Conservation (phyloP, 106 monocot species). For the Dendrobium nobile region DNA sequence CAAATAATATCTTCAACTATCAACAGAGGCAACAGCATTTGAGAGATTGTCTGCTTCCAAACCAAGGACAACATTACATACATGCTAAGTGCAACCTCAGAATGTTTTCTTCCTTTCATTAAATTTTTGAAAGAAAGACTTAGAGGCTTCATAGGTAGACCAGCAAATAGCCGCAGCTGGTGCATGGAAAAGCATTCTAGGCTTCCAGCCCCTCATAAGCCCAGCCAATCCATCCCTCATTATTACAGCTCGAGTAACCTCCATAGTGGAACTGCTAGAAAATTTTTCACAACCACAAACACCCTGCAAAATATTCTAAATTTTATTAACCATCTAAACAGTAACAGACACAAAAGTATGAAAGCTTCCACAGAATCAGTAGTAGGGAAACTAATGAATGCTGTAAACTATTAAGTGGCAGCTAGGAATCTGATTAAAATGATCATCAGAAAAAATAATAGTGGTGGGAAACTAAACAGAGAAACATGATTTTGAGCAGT, state of each 20-base stretch:
- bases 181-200: conserved; percentile 93
- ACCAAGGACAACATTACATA: no score
- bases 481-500: no score
- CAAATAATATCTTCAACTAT: not conserved
- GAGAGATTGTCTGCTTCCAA: no score
- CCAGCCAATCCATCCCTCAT: conserved; percentile 73
- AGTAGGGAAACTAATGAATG: no score
- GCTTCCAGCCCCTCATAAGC: conserved; percentile 84
- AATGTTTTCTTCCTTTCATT: conserved; percentile 27
- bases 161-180: conserved; percentile 98
- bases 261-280: conserved; percentile 60
- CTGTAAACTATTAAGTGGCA: no score
- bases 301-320: conserved; percentile 39
- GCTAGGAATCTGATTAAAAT: no score
- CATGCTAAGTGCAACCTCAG: not conserved
- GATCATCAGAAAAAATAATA: no score
- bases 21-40: not conserved
- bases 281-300: conserved; percentile 86
- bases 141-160: conserved; percentile 86
- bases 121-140: conserved; percentile 66
- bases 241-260: conserved; percentile 46
- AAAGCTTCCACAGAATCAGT: no score
- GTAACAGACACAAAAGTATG: not conserved
- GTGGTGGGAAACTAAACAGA: no score
- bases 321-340: not conserved